Percentiles rank a stretch among this genome's conserved stretches.
phyloP scores from a whole-genome alignment of 441 rosid species.

The Adansonia madagascariensis region DNA sequence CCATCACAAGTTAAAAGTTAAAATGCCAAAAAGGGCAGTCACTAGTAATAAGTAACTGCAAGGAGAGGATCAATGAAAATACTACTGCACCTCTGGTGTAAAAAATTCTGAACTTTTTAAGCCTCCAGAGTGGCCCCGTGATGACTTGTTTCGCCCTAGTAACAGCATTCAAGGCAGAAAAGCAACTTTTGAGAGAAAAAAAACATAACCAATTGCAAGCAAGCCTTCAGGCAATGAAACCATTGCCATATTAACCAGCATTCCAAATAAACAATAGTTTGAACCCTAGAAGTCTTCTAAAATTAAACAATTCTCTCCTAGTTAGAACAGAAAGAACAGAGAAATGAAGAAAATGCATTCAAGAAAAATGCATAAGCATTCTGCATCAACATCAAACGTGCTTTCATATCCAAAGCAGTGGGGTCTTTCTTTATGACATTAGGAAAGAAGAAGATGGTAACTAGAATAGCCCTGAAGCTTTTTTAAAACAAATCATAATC shows the following conservation, averaged over 20 bases:
- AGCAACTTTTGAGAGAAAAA: constrained; percentile 19
- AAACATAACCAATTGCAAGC: constrained; percentile 3
- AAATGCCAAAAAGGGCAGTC: neutral
- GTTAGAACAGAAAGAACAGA: neutral
- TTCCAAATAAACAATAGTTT: neutral
- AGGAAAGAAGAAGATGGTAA: neutral
- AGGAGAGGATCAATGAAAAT: constrained; percentile 27
- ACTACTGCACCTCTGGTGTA: constrained; percentile 82
- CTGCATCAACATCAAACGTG: neutral
- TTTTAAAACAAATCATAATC: neutral
- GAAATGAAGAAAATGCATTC: constrained; percentile 13
- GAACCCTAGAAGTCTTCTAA: constrained; percentile 10
- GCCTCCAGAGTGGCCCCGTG: constrained; percentile 62
- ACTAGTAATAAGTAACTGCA: constrained; percentile 27
- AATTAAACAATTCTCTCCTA: neutral
- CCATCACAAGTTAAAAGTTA: constrained; percentile 4
- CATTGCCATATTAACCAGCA: neutral
- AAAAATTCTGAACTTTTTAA: constrained; percentile 76
- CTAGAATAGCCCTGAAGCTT: neutral
- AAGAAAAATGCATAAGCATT: constrained; percentile 6
- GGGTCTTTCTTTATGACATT: neutral
- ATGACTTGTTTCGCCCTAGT: constrained; percentile 55
- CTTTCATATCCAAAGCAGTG: constrained; percentile 1
- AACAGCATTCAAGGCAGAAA: constrained; percentile 36
- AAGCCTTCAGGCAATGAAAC: neutral